Base-by-base conservation (phyloP, 805 yeast genomes). In the Candida boleticola region DNA sequence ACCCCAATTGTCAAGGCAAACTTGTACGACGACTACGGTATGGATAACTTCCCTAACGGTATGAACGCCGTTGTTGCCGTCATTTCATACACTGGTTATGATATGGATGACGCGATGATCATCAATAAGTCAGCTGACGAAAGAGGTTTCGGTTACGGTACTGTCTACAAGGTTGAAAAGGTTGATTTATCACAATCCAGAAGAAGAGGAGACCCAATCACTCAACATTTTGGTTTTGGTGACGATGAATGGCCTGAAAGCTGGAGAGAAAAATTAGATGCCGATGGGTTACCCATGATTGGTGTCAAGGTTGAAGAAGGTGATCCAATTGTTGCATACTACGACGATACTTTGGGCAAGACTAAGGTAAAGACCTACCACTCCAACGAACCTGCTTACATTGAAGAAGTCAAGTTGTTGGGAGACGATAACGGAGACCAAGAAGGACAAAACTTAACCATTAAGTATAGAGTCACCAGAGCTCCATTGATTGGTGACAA, bases 101-200 rank as follows among this genome's bases (percentile, higher is more conserved):
- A 93, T 86, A 93, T 93, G 98, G 99, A 93, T 71, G 99, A 93
- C 67, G 99, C 99, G 61, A 92, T 93, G 98, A 93, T 93, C 58
- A 80, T 93, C 53, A 93, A 93, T 67, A 93, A 93, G 66, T 86
- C 96, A 39, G 97, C 98, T 0, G 95, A 90, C 57, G 99, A 93
- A 69, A 80, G 99, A 64, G 99, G 99, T 0, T 93, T 93, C 52
- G 98, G 95, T 16, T 92, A 93, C 56, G 99, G 99, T 68, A 87
- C 95, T 6, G 95, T 93, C 50, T 89, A 87, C 69, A 93, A 93
- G 68, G 93, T 86, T 23, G 99, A 93, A 63, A 89, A 88, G 68
- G 77, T 93, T 40, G 97, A 93, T 54, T 73, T 93, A 44, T 69
- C 85, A 3, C 73, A 76, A 64, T 79, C 79, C 49, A 80, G 96